phyloP scores from a whole-genome alignment of 2,329 filamentous ascomycete genomes.

The Pleomassaria siparia region DNA sequence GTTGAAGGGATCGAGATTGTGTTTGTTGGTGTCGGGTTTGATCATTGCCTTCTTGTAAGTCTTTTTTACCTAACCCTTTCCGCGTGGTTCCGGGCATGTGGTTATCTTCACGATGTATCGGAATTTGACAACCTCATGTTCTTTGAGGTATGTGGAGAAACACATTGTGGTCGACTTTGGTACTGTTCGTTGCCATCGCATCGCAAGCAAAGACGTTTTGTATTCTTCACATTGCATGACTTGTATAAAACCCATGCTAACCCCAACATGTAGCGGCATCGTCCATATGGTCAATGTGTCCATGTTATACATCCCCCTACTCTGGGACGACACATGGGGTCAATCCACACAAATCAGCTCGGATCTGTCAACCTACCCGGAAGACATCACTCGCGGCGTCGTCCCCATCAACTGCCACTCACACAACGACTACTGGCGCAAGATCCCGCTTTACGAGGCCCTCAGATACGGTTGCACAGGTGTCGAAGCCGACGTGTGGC shows the following conservation, averaged over 20 bases:
- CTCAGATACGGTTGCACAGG: conserved; percentile 56
- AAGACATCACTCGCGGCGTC: conserved; percentile 54
- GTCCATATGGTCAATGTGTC: conserved; percentile 45
- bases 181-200: neutral
- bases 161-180: neutral
- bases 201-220: neutral
- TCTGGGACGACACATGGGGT: conserved; percentile 49
- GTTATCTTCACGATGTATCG: too few relatives aligned
- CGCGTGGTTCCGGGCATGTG: conserved; percentile 3
- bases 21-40: conserved; percentile 21
- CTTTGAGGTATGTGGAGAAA: neutral
- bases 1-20: conserved; percentile 19
- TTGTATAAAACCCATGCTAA: conserved; percentile 7
- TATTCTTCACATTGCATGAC: neutral
- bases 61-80: neutral
- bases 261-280: conserved; percentile 38
- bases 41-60: conserved; percentile 39
- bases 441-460: conserved; percentile 57
- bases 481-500: conserved; percentile 61
- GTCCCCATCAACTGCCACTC: conserved; percentile 56
- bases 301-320: conserved; percentile 38
- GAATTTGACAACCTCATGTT: too few relatives aligned
- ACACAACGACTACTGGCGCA: conserved; percentile 62
- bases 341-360: conserved; percentile 38
- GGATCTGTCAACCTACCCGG: conserved; percentile 38